Evolutionary conservation across 306 rosid genomes (phyloP), one percentile per base, ranked within the genome.

Genomic region (Acacia acuminata): DNA sequence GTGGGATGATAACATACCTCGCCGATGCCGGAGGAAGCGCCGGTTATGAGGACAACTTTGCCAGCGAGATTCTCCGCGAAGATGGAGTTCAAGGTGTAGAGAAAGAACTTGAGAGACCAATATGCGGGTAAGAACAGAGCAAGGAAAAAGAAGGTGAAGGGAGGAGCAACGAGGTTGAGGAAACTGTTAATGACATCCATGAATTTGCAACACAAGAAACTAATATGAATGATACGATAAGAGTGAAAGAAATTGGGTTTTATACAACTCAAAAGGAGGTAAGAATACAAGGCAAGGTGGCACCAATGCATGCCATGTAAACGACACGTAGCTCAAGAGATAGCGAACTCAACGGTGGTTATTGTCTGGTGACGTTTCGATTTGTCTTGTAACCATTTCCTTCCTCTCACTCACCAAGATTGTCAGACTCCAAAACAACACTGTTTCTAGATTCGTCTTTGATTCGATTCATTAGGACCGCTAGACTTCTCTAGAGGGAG

Each of bases 1-100:
- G 48, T 9, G 22, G 13, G 45, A 8, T 16, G 1, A 19, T 48
- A 48, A 48, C n/a, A 40, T 71, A 45, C 76, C 76, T 71, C 60
- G 22, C 76, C 76, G 10, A 71, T 71, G 40, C 76, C 76, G n/a
- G 76, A 90, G 64, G 91, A 89, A 60, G 91, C 92, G 15, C 91
- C 88, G 13, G 90, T 85, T 56, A 90, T 85, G 56, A 89, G 82
- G 50, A 90, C 77, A 30, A 90, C 91, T 65, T 90, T 88, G 10
- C 86, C 86, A 1, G 83, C 8, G 13, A 87, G 56, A 55, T 80
- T 68, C 80, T 88, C 92, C 1, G 69, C 19, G 82, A 87, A 83
- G 64, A 87, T 3, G 44, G 12, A 36, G 71, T 67, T 67, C 8
- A 88, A 4, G 56, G 72, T 56, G 19, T 79, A 84, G 42, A 73